Evolutionary conservation across 1,284 basidiomycete genomes (phyloP).

Genomic region (Leccinum griseonigrum): DNA sequence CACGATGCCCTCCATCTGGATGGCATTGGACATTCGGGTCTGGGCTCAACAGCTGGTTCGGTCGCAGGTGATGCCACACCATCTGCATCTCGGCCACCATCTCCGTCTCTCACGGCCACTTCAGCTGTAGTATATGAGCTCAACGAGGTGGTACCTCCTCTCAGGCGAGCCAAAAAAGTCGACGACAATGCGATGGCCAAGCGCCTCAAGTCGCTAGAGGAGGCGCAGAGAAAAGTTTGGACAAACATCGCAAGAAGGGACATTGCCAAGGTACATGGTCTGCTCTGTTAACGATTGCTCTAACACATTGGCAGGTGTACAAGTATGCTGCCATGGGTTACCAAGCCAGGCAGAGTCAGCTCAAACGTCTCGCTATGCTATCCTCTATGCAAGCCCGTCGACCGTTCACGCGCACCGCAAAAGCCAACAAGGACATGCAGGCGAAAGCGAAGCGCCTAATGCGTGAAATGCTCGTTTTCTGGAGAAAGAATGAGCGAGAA

Average conservation of each 20-base stretch:
- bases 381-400: conserved; percentile 81
- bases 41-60: conserved; percentile 56
- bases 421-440: conserved; percentile 86
- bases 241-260: conserved; percentile 80
- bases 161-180: conserved; percentile 72
- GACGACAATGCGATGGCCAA: conserved; percentile 71
- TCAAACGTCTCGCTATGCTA: conserved; percentile 75
- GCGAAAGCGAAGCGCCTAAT: conserved; percentile 86
- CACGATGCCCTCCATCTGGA: conserved; percentile 42
- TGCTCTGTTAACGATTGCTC: conserved; percentile 5
- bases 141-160: conserved; percentile 61
- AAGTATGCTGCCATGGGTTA: conserved; percentile 70
- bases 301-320: conserved; percentile 60
- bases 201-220: conserved; percentile 74
- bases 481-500: conserved; percentile 97
- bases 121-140: conserved; percentile 67
- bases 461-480: conserved; percentile 95
- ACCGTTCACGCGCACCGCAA: conserved; percentile 77
- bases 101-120: conserved; percentile 54
- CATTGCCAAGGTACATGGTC: conserved; percentile 65
- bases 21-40: conserved; percentile 48
- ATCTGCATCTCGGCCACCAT: conserved; percentile 55
- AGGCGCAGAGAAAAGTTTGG: conserved; percentile 86
- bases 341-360: conserved; percentile 62
- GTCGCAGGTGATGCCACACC: conserved; percentile 56